Conservation (phyloP, 805 yeast genomes). For the Myxozyma udenii region DNA sequence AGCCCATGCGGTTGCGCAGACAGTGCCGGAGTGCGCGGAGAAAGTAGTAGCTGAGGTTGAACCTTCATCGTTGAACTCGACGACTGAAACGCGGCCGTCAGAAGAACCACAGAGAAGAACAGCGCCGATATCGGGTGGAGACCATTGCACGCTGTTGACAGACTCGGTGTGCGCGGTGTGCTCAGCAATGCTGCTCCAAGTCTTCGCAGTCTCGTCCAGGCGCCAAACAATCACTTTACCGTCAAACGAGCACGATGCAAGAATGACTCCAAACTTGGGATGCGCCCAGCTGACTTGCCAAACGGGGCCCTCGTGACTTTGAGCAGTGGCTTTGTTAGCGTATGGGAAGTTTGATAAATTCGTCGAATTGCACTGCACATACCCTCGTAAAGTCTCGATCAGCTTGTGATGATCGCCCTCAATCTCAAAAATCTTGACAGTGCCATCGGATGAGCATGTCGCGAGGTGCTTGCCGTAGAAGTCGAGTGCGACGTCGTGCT, state of each 20-base stretch:
- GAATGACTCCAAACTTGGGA: constrained; percentile 91
- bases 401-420: constrained; percentile 80
- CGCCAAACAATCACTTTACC: constrained; percentile 95
- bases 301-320: constrained; percentile 88
- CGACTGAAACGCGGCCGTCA: constrained; percentile 87
- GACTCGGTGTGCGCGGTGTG: constrained; percentile 89
- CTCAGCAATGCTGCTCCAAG: constrained; percentile 83
- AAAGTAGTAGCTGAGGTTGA: constrained; percentile 51
- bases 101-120: constrained; percentile 84
- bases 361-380: neutral
- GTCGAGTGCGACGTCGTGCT: constrained; percentile 93
- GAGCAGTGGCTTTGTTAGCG: neutral
- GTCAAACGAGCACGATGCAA: constrained; percentile 93
- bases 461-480: constrained; percentile 95
- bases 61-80: constrained; percentile 89
- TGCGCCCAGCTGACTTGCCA: constrained; percentile 99
- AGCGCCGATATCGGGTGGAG: constrained; percentile 96
- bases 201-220: constrained; percentile 67
- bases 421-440: constrained; percentile 90
- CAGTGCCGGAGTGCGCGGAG: constrained; percentile 90
- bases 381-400: constrained; percentile 76
- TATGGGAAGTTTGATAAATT: too few species aligned
- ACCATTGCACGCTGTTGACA: constrained; percentile 93
- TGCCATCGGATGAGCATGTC: constrained; percentile 92
- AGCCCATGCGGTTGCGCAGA: constrained; percentile 94